Conservation (phyloP, 106 monocot species). For the Acorus calamus region DNA sequence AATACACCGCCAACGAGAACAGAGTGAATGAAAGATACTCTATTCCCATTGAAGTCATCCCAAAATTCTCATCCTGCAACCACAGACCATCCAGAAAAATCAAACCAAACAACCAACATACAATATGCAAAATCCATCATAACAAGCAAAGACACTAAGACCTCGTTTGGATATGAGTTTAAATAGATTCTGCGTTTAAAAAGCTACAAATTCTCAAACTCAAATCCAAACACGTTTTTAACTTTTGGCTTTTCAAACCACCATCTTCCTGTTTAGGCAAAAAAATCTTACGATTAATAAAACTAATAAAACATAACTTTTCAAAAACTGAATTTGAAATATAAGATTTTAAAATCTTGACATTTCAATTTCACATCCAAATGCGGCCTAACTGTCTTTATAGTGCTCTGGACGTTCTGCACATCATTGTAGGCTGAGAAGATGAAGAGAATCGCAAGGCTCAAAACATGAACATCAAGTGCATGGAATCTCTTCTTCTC, state of each 20-base stretch:
- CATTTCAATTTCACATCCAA: too few species aligned
- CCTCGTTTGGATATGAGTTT: too few species aligned
- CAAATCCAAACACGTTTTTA: too few species aligned
- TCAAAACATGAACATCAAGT: not conserved
- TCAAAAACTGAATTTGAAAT: too few species aligned
- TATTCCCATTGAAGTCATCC: not conserved
- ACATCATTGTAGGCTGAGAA: not conserved
- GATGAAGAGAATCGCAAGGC: not conserved
- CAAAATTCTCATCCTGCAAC: not conserved
- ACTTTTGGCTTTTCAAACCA: too few species aligned
- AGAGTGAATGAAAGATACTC: not conserved
- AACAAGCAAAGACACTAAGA: not conserved
- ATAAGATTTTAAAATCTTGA: too few species aligned
- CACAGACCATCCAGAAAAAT: not conserved
- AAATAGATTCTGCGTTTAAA: too few species aligned
- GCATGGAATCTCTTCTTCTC: too few species aligned
- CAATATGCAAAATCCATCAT: not conserved
- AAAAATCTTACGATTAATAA: too few species aligned
- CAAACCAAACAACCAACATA: not conserved
- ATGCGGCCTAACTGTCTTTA: not conserved
- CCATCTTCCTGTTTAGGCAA: too few species aligned
- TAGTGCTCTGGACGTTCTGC: not conserved
- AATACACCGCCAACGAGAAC: not conserved
- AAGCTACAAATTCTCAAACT: too few species aligned
- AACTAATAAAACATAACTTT: too few species aligned